These are phyloP conservation scores for Fremontodendron californicum DNA, from an alignment of 345 rosid genomes.

Conservation along the genomic window DNA sequence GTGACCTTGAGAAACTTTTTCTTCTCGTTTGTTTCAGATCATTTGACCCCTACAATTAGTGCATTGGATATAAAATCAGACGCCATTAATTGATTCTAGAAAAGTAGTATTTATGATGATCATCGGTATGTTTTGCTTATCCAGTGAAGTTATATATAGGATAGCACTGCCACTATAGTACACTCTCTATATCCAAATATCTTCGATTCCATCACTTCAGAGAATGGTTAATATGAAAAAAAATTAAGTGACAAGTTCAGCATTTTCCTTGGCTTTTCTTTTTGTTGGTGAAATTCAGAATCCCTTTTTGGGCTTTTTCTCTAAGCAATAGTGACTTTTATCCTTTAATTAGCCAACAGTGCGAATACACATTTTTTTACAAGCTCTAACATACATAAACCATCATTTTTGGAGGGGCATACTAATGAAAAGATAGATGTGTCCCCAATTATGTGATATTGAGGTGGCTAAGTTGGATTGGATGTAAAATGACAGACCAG, in stretches of 20 bases:
- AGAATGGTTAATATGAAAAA: neutral
- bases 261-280: neutral
- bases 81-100: neutral
- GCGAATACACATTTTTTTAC: neutral
- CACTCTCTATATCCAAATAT: neutral
- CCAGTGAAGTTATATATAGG: too few species aligned
- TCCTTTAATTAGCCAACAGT: neutral
- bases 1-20: neutral
- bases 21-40: neutral
- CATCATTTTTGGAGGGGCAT: neutral
- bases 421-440: neutral
- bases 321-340: neutral
- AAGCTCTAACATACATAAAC: neutral
- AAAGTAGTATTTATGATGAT: neutral
- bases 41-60: neutral
- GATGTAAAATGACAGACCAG: slow-evolving; percentile 16
- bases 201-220: neutral
- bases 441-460: neutral
- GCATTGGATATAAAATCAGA: too few species aligned
- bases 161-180: too few species aligned
- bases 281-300: neutral
- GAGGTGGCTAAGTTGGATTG: slow-evolving; percentile 15
- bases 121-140: too few species aligned
- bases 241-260: neutral
- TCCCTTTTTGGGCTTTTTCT: neutral